Conservation (phyloP, 1,284 basidiomycete genomes). For the Ganoderma meredithae region DNA sequence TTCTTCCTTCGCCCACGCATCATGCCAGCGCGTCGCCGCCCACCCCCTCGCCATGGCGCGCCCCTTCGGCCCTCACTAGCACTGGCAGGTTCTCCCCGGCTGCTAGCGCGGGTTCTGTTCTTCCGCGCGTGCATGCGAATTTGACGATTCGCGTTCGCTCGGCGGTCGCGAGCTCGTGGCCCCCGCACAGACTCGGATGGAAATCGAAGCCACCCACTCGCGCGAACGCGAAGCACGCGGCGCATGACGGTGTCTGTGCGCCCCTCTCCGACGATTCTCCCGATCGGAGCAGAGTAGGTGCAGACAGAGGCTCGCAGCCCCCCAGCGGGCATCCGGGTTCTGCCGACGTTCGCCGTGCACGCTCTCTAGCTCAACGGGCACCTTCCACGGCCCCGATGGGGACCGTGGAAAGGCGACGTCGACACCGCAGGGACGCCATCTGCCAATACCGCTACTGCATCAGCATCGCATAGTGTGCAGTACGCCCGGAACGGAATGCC, state of each 20-base stretch:
- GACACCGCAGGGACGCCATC: background rate
- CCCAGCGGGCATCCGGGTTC: background rate
- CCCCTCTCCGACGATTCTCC: conserved; percentile 8
- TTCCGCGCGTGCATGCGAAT: conserved; percentile 1
- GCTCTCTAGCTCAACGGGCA: too few species aligned
- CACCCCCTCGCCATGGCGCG: background rate
- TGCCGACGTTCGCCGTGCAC: too few species aligned
- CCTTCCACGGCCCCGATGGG: conserved; percentile 6
- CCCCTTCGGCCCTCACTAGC: background rate
- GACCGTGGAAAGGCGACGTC: conserved; percentile 7
- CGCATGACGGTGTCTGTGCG: background rate
- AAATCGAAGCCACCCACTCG: background rate
- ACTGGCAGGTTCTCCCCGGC: background rate
- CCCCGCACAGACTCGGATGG: background rate
- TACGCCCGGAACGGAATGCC: background rate
- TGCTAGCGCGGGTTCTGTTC: background rate
- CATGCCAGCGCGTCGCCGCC: background rate
- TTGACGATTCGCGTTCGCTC: conserved; percentile 6
- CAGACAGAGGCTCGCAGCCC: background rate
- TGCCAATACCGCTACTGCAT: background rate
- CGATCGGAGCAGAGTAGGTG: conserved; percentile 16
- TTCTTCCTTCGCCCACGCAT: too few species aligned
- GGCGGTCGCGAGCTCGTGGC: conserved; percentile 4
- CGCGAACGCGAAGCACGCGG: background rate
- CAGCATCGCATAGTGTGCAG: background rate